phyloP scores from a whole-genome alignment of 495 filamentous ascomycete species.

The Astrothelium macrocarpum region DNA sequence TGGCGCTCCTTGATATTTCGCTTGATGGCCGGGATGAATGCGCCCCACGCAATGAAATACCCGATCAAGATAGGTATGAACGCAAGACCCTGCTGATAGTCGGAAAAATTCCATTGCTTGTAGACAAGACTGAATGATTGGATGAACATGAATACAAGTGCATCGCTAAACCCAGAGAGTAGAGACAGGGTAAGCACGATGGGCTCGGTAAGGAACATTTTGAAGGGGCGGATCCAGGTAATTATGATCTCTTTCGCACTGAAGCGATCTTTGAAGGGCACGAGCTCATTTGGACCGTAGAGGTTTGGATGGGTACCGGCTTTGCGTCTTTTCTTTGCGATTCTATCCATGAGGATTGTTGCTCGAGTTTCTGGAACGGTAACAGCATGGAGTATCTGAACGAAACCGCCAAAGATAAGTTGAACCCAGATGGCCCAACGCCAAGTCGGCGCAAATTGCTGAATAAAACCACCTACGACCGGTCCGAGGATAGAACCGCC shows the following conservation, averaged over 20 bases:
- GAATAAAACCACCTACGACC: conserved; percentile 68
- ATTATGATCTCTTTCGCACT: conserved; percentile 44
- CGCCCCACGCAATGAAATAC: conserved; percentile 53
- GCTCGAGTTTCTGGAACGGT: conserved; percentile 60
- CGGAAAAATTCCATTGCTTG: conserved; percentile 51
- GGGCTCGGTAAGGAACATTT: conserved; percentile 65
- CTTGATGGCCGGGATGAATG: conserved; percentile 54
- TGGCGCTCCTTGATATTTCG: conserved; percentile 46
- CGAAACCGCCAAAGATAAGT: conserved; percentile 59
- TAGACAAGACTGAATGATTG: conserved; percentile 59
- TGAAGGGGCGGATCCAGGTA: conserved; percentile 63
- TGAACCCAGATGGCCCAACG: conserved; percentile 75
- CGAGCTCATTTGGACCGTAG: conserved; percentile 56
- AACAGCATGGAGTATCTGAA: conserved; percentile 57
- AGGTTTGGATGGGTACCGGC: conserved; percentile 43
- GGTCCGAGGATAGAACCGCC: conserved; percentile 69
- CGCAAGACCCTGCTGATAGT: conserved; percentile 46
- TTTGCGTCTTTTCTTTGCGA: conserved; percentile 55
- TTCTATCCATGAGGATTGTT: conserved; percentile 55
- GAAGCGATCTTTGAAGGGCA: conserved; percentile 49
- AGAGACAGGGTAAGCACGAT: conserved; percentile 65
- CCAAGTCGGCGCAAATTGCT: conserved; percentile 57
- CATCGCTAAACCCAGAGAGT: conserved; percentile 67
- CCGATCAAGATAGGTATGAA: conserved; percentile 58
- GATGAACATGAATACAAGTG: conserved; percentile 73